A percentile compares a stretch with the other conserved stretches of the same genome.
Evolutionary conservation across 2,329 filamentous ascomycete genomes (phyloP).

Genomic region (Neodidymelliopsis sp.): DNA sequence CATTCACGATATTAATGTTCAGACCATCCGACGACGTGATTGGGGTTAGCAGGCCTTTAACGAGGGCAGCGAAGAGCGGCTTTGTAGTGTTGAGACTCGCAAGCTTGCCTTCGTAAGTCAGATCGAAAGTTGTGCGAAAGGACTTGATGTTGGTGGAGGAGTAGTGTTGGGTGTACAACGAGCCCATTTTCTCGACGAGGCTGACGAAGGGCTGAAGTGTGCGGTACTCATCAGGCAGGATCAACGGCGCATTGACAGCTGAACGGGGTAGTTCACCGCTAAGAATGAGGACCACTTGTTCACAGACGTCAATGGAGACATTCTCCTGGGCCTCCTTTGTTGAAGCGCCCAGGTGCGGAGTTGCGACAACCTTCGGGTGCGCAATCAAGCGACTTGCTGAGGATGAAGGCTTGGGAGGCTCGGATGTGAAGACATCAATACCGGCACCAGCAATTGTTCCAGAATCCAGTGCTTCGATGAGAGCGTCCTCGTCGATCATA

Average conservation of each 20-base stretch:
- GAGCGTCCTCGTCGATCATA: slow-evolving; percentile 78
- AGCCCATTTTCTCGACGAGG: slow-evolving; percentile 80
- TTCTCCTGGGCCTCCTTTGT: slow-evolving; percentile 87
- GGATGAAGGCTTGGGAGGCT: slow-evolving; percentile 69
- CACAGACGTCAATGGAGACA: slow-evolving; percentile 82
- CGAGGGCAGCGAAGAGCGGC: slow-evolving; percentile 78
- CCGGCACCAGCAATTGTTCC: slow-evolving; percentile 79
- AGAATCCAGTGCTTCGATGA: slow-evolving; percentile 73
- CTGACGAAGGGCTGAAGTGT: slow-evolving; percentile 79
- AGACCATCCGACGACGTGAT: slow-evolving; percentile 71
- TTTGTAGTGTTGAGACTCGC: slow-evolving; percentile 76
- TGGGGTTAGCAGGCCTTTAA: slow-evolving; percentile 76
- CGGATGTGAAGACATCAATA: slow-evolving; percentile 79
- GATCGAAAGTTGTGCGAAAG: slow-evolving; percentile 74
- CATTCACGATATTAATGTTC: slow-evolving; percentile 85
- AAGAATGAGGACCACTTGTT: slow-evolving; percentile 78
- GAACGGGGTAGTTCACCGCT: slow-evolving; percentile 75
- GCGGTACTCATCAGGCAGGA: slow-evolving; percentile 80
- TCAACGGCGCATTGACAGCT: slow-evolving; percentile 82
- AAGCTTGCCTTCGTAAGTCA: slow-evolving; percentile 79
- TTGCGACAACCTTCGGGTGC: slow-evolving; percentile 77
- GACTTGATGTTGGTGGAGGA: slow-evolving; percentile 48
- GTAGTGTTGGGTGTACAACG: slow-evolving; percentile 80
- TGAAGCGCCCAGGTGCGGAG: slow-evolving; percentile 80
- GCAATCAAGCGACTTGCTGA: slow-evolving; percentile 68